Evolutionary conservation across 495 filamentous ascomycete genomes (phyloP).

Genomic region (Penicillium parvum): DNA sequence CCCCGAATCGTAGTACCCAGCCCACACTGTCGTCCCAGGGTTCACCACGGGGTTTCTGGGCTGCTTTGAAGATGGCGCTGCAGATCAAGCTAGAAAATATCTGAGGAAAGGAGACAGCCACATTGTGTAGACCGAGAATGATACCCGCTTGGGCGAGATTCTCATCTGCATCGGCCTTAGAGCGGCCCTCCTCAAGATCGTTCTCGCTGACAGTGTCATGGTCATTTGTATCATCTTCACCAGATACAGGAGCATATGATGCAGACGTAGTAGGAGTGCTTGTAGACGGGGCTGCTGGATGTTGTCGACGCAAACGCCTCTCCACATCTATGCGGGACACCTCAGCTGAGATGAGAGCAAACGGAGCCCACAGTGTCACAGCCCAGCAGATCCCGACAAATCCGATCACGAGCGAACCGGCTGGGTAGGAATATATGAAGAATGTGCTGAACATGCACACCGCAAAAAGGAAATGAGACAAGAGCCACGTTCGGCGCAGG

Average conservation of each 20-base stretch:
- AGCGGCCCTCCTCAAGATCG: conserved; percentile 28
- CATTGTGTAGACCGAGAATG: conserved; percentile 87
- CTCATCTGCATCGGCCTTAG: conserved; percentile 19
- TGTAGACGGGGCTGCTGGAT: conserved; percentile 11
- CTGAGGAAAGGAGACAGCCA: conserved; percentile 82
- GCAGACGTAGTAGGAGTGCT: neutral
- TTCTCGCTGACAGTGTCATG: neutral
- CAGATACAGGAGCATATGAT: conserved; percentile 8
- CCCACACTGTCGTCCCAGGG: conserved; percentile 82
- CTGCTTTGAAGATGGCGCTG: conserved; percentile 70
- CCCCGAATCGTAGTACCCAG: conserved; percentile 78
- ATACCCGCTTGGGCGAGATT: conserved; percentile 69
- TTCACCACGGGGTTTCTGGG: conserved; percentile 77
- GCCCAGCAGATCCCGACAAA: conserved; percentile 86
- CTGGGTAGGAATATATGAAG: conserved; percentile 60
- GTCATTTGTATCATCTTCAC: conserved; percentile 7
- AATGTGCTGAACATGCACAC: conserved; percentile 75
- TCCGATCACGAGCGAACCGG: conserved; percentile 68
- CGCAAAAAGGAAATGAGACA: conserved; percentile 76
- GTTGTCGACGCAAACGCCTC: conserved; percentile 49
- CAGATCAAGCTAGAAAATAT: conserved; percentile 79
- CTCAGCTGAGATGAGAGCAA: conserved; percentile 85
- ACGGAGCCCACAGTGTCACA: conserved; percentile 84
- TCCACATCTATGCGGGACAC: conserved; percentile 72
- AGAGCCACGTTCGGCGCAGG: conserved; percentile 77